phyloP scores from a whole-genome alignment of 768 basidiomycete species.

The Xanthoconium purpureum region DNA sequence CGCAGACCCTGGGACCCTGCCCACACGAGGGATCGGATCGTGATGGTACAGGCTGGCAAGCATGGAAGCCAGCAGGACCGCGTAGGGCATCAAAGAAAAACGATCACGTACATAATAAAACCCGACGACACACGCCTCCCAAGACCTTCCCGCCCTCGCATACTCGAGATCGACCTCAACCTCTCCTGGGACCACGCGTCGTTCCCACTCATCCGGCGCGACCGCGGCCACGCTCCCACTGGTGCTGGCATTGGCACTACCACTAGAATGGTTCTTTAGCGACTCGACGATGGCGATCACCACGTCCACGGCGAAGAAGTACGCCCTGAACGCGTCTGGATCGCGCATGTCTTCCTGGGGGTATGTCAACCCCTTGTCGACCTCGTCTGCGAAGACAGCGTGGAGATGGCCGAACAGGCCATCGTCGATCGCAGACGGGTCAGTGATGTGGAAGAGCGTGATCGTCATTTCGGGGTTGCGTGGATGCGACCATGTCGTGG shows the following conservation, averaged over 20 bases:
- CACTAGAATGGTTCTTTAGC: neutral
- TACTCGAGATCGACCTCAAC: slow-evolving; percentile 37
- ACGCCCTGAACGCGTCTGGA: slow-evolving; percentile 58
- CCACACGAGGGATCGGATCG: neutral
- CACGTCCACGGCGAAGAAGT: slow-evolving; percentile 77
- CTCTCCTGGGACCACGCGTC: slow-evolving; percentile 3
- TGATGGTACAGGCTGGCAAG: neutral
- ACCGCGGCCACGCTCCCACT: too few relatives aligned
- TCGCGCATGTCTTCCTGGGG: slow-evolving; percentile 70
- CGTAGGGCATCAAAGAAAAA: neutral
- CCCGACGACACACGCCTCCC: slow-evolving; percentile 72
- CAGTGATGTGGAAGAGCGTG: slow-evolving; percentile 39
- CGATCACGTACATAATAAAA: slow-evolving; percentile 66
- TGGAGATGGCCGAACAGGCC: slow-evolving; percentile 57
- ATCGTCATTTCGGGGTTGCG: slow-evolving; percentile 20
- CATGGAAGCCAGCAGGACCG: neutral
- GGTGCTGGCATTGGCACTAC: too few relatives aligned
- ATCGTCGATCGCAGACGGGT: slow-evolving; percentile 22
- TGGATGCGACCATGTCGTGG: slow-evolving; percentile 46
- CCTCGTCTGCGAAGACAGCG: slow-evolving; percentile 63
- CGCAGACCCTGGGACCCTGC: neutral
- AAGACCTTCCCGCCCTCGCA: slow-evolving; percentile 49
- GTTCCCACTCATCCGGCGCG: neutral
- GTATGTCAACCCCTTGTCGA: slow-evolving; percentile 78
- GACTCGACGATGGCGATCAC: slow-evolving; percentile 55